These are phyloP conservation scores for Colletotrichum truncatum DNA, from an alignment of 2,329 filamentous ascomycete species.

Conservation along the genomic window DNA sequence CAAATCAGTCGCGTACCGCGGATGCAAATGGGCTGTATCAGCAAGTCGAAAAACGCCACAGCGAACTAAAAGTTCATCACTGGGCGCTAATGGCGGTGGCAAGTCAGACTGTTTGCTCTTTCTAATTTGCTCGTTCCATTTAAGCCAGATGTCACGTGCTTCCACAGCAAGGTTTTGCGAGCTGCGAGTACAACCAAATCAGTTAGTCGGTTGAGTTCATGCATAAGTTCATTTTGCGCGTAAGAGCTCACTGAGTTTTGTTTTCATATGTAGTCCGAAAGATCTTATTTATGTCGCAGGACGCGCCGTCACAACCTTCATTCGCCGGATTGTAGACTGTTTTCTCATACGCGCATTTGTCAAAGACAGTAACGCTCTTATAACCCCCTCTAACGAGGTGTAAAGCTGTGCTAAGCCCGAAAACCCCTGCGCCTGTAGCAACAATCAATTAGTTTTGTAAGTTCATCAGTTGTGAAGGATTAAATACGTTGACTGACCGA, in stretches of 20 bases:
- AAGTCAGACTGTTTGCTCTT: slow-evolving; percentile 28
- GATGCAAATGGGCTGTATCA: no score
- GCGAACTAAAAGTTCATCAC: slow-evolving; percentile 32
- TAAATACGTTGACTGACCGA: no score
- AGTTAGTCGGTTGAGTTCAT: background rate
- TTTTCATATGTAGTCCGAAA: slow-evolving; percentile 31
- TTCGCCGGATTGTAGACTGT: slow-evolving; percentile 26
- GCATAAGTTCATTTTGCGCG: background rate
- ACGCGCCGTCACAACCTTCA: slow-evolving; percentile 31
- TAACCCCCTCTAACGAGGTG: slow-evolving; percentile 31
- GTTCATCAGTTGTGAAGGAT: no score
- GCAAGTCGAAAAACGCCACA: slow-evolving; percentile 35
- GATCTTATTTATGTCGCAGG: slow-evolving; percentile 32
- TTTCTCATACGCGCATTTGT: slow-evolving; percentile 27
- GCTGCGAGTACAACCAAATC: background rate
- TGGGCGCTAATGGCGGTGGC: slow-evolving; percentile 32
- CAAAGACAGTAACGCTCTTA: slow-evolving; percentile 31
- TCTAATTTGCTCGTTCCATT: slow-evolving; percentile 35
- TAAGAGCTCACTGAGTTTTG: background rate
- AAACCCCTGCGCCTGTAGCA: slow-evolving; percentile 20
- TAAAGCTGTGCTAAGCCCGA: slow-evolving; percentile 28
- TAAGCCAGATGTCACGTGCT: slow-evolving; percentile 41
- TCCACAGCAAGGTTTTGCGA: slow-evolving; percentile 39
- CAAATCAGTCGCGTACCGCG: no score
- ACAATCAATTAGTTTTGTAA: no score